Conservation (phyloP, 371 early-diverging fungal species). For the Entomophthora muscae region DNA sequence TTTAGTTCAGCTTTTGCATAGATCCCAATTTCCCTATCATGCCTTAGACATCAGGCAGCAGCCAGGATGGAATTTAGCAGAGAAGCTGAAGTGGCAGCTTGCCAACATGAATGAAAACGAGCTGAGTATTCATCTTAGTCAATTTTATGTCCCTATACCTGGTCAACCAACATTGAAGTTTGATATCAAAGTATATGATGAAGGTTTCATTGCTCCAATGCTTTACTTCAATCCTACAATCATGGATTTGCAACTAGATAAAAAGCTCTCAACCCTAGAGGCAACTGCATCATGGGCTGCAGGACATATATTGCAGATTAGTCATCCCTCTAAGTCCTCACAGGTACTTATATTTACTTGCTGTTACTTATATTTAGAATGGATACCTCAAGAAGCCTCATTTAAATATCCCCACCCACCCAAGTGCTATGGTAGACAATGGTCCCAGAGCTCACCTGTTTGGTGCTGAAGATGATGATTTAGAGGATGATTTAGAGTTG, state of each 20-base stretch:
- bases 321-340: background rate
- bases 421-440: no score
- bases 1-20: constrained; percentile 37
- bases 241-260: background rate
- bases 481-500: background rate
- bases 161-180: constrained; percentile 46
- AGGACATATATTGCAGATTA: background rate
- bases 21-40: constrained; percentile 55
- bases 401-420: no score
- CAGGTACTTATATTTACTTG: no score
- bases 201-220: constrained; percentile 60
- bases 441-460: no score
- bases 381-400: no score
- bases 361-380: no score
- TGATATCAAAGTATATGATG: constrained; percentile 73
- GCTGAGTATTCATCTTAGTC: constrained; percentile 56
- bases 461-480: background rate
- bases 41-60: constrained; percentile 36
- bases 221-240: constrained; percentile 18
- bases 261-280: background rate
- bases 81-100: constrained; percentile 57
- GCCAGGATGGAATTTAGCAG: constrained; percentile 48
- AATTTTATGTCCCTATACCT: constrained; percentile 62
- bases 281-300: background rate
- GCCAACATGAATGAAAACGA: constrained; percentile 66